These are phyloP conservation scores for Adansonia digitata DNA, from an alignment of 345 rosid genomes.

Conservation along the genomic window DNA sequence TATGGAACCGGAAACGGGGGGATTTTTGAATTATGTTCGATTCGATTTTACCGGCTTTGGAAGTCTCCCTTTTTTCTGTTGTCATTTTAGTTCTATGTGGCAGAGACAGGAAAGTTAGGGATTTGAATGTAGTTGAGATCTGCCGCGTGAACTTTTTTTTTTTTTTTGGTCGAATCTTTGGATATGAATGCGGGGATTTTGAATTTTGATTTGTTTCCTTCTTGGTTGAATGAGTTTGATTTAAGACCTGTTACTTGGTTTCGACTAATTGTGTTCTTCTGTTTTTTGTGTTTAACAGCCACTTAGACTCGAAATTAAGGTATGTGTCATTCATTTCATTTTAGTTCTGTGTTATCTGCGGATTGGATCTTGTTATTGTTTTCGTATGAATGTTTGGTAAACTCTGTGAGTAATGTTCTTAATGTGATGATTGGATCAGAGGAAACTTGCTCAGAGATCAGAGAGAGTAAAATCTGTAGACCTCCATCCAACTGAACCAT, in stretches of 20 bases:
- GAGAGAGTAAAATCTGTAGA: conserved; percentile 68
- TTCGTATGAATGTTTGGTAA: neutral
- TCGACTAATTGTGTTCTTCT: conserved; percentile 17
- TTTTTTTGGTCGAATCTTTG: neutral
- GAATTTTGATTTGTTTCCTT: neutral
- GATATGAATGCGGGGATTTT: neutral
- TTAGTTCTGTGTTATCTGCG: neutral
- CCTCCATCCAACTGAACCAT: conserved; percentile 71
- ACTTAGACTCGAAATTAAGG: conserved; percentile 46
- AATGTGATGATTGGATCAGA: conserved; percentile 37
- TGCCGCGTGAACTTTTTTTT: neutral
- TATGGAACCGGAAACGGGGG: neutral
- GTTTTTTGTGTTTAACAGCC: conserved; percentile 32
- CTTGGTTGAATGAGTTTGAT: neutral
- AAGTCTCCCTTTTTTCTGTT: neutral
- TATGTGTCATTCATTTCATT: conserved; percentile 15
- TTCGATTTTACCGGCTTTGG: neutral
- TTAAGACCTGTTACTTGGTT: conserved; percentile 2
- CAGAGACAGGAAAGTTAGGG: neutral
- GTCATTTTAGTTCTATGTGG: neutral
- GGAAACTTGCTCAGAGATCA: conserved; percentile 43
- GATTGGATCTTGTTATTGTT: neutral
- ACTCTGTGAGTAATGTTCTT: conserved; percentile 11
- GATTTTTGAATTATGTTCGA: neutral
- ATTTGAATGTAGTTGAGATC: conserved; percentile 16